A percentile compares a stretch with the other conserved stretches of the same genome.
Evolutionary conservation across 129 eudicot genomes (phyloP).

Genomic region (Sambucus nigra): DNA sequence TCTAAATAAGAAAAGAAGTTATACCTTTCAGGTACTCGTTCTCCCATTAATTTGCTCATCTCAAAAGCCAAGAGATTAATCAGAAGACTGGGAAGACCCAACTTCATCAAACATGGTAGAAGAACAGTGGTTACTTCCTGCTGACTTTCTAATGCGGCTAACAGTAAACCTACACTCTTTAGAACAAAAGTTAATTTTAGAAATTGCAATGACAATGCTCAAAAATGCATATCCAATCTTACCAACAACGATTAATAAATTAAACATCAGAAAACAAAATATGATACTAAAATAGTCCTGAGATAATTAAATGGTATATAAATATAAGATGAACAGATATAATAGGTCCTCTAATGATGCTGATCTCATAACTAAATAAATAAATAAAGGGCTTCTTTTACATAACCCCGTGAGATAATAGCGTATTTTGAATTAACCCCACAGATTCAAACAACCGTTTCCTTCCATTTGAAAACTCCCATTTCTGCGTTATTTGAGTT

Average conservation of each 20-base stretch:
- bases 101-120: constrained; percentile 53
- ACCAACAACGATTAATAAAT: neutral
- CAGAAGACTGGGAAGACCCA: constrained; percentile 62
- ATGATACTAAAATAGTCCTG: neutral
- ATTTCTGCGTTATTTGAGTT: no score
- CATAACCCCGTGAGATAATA: no score
- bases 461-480: no score
- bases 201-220: neutral
- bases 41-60: constrained; percentile 58
- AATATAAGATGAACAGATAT: no score
- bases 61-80: constrained; percentile 62
- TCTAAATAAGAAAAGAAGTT: constrained; percentile 5
- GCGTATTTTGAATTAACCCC: no score
- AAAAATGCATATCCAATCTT: neutral
- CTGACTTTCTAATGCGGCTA: constrained; percentile 55
- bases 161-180: constrained; percentile 68
- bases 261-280: neutral
- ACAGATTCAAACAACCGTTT: no score
- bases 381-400: no score
- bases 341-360: no score
- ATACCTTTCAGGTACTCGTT: constrained; percentile 79
- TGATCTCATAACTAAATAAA: no score
- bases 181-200: constrained; percentile 5
- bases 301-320: neutral
- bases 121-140: constrained; percentile 47